Percentiles rank a stretch among this genome's conserved stretches.
These are phyloP conservation scores for Phytophthora melonis DNA, from an alignment of 352 stramenopile species.

Conservation along the genomic window DNA sequence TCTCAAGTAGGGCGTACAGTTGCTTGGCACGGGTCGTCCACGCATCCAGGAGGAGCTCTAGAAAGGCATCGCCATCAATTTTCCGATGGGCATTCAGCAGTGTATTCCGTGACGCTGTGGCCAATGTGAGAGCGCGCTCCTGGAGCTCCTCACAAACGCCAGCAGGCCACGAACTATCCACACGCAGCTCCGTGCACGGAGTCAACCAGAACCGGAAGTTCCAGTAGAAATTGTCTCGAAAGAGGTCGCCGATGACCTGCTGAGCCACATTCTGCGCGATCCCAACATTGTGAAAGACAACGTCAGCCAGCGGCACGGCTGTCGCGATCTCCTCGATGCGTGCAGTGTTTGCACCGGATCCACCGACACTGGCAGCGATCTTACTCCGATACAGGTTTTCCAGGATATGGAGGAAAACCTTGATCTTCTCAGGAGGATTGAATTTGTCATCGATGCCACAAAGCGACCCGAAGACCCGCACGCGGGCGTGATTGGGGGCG, in stretches of 20 bases:
- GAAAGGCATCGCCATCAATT: conserved; percentile 80
- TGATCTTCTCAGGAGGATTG: conserved; percentile 75
- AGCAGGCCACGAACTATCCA: conserved; percentile 62
- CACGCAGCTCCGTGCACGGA: conserved; percentile 64
- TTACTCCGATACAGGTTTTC: conserved; percentile 74
- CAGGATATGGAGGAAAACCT: conserved; percentile 73
- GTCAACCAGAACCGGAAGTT: conserved; percentile 79
- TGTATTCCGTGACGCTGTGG: conserved; percentile 58
- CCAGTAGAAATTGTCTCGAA: conserved; percentile 82
- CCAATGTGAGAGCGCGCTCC: conserved; percentile 53
- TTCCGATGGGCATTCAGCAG: conserved; percentile 69
- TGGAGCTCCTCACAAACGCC: conserved; percentile 68
- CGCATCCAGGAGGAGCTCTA: conserved; percentile 67
- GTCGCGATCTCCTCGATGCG: conserved; percentile 39
- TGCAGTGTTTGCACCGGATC: conserved; percentile 30
- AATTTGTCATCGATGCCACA: conserved; percentile 68
- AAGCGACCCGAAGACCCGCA: conserved; percentile 68
- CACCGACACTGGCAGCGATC: conserved; percentile 24
- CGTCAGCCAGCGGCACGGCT: conserved; percentile 38
- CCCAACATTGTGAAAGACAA: conserved; percentile 82
- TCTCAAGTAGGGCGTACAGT: conserved; percentile 60
- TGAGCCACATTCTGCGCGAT: conserved; percentile 64
- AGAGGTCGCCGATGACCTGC: conserved; percentile 71
- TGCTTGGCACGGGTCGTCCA: conserved; percentile 69
- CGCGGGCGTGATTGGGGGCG: conserved; percentile 53